Base-by-base conservation (phyloP, 768 basidiomycete species). In the Pholiota conissans region DNA sequence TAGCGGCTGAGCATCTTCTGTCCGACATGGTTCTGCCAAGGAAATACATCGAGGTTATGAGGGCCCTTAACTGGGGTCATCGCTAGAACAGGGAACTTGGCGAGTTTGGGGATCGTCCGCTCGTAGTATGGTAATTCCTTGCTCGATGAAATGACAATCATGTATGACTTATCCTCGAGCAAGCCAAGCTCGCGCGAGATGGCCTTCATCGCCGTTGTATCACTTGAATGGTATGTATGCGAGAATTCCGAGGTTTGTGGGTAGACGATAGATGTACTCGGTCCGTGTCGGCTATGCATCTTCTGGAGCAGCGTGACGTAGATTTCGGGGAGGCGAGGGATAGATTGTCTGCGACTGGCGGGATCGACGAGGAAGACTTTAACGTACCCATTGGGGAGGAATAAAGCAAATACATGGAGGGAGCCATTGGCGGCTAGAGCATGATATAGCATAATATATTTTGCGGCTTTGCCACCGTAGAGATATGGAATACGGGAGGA, bases 301-400 rank as follows among this genome's bases (percentile, higher is more conserved):
- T 88, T 84, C 58, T 79, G 74, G 30, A 83, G 69, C 35, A 86
- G 77, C 20, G 90, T 89, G 1, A 64, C 61, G 66, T 98, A 99
- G 26, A 81, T 76, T 52, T 91, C 87, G 28, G 84, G 76, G n/a
- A 98, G 80, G 46, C 85, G 87, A 5, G 86, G 77, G 28, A 98
- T 85, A 5, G 86, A 83, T 65, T 96, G 94, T 42, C 94, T 85
- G 35, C 86, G 85, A n/a, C 86, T 84, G 14, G 93, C 93, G 35
- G 88, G 87, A 70, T 98, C 97, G 55, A 98, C 95, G 50, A 97
- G 75, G 69, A 94, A 95, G 2, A 98, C 76, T 64, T 87, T 90
- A 34, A 87, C 86, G 9, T 73, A 61, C 0, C 87, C 88, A 27
- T 70, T 75, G 0, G 93, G 93, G 32, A 87, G 78, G 76, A 98